Evolutionary conservation across 768 basidiomycete species (phyloP).

Genomic region (Dendrothele bispora): DNA sequence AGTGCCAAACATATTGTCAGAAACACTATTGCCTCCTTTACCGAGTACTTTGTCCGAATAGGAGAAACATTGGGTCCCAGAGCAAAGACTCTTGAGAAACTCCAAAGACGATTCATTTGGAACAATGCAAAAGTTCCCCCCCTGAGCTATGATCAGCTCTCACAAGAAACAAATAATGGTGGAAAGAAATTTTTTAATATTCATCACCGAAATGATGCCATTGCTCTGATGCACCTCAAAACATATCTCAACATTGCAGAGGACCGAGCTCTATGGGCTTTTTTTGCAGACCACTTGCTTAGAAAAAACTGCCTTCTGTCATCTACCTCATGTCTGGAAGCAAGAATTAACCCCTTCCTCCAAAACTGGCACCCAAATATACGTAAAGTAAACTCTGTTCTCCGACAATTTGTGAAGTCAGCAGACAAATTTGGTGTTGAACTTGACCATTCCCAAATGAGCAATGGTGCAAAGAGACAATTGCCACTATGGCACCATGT

Average conservation of each 20-base stretch:
- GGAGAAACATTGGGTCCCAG: slow-evolving; percentile 16
- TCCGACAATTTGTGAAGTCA: neutral
- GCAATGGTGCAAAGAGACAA: neutral
- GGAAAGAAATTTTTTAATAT: slow-evolving; percentile 13
- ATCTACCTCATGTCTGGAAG: neutral
- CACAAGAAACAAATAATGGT: neutral
- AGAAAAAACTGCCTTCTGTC: neutral
- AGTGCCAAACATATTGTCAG: neutral
- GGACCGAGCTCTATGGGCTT: slow-evolving; percentile 1
- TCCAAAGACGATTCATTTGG: slow-evolving; percentile 13
- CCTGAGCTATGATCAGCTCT: slow-evolving; percentile 1
- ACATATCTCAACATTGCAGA: slow-evolving; percentile 3
- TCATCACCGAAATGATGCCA: slow-evolving; percentile 9
- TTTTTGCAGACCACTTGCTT: neutral
- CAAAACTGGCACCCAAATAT: slow-evolving; percentile 4
- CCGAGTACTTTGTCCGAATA: slow-evolving; percentile 11
- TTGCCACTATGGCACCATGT: slow-evolving; percentile 15
- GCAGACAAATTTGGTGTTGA: slow-evolving; percentile 8
- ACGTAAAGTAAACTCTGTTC: neutral
- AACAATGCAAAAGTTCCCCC: too few species aligned
- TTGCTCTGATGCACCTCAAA: slow-evolving; percentile 8
- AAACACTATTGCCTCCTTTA: slow-evolving; percentile 6
- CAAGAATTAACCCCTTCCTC: slow-evolving; percentile 6
- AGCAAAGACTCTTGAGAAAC: neutral
- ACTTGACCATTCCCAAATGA: neutral